A percentile compares a stretch with the other conserved stretches of the same genome.
These are phyloP conservation scores for Astrocystis sublimbata DNA, from an alignment of 495 filamentous ascomycete genomes.

Conservation along the genomic window DNA sequence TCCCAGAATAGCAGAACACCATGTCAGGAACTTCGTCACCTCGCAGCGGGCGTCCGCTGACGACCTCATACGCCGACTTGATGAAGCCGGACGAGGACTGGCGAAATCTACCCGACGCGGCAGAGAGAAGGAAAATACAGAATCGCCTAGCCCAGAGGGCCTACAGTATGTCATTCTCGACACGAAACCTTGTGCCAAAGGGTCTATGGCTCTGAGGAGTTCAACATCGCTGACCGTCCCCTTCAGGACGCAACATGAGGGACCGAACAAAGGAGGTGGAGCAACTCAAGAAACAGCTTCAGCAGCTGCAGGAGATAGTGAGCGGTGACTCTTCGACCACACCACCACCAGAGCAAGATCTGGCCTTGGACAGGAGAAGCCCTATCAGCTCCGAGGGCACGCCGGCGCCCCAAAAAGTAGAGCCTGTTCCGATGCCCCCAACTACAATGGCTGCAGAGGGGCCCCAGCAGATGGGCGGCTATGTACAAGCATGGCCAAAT, in stretches of 20 bases:
- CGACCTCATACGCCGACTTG: slow-evolving; percentile 35
- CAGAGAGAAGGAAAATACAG: slow-evolving; percentile 39
- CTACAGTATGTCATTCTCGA: slow-evolving; percentile 32
- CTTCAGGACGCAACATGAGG: slow-evolving; percentile 35
- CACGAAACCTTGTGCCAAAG: neutral
- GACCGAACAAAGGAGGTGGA: slow-evolving; percentile 37
- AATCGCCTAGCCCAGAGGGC: slow-evolving; percentile 43
- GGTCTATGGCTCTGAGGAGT: neutral
- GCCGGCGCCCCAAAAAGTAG: slow-evolving; percentile 21
- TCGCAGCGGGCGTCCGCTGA: slow-evolving; percentile 37
- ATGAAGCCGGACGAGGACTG: slow-evolving; percentile 39
- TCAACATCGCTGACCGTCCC: slow-evolving; percentile 17
- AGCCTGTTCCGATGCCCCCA: slow-evolving; percentile 14
- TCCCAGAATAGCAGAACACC: neutral
- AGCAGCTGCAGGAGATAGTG: slow-evolving; percentile 32
- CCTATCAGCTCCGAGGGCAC: slow-evolving; percentile 28
- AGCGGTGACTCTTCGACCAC: slow-evolving; percentile 28
- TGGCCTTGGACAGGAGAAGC: slow-evolving; percentile 29
- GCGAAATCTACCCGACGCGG: slow-evolving; percentile 37
- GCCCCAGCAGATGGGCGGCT: slow-evolving; percentile 28
- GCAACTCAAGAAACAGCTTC: slow-evolving; percentile 34
- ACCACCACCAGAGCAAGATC: slow-evolving; percentile 34
- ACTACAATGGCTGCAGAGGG: slow-evolving; percentile 26
- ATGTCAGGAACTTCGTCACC: slow-evolving; percentile 35
- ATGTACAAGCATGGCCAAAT: slow-evolving; percentile 31